Percentiles rank a stretch among this genome's conserved stretches.
Conservation (phyloP, 2,329 filamentous ascomycete genomes). For the Clathrospora elynae region DNA sequence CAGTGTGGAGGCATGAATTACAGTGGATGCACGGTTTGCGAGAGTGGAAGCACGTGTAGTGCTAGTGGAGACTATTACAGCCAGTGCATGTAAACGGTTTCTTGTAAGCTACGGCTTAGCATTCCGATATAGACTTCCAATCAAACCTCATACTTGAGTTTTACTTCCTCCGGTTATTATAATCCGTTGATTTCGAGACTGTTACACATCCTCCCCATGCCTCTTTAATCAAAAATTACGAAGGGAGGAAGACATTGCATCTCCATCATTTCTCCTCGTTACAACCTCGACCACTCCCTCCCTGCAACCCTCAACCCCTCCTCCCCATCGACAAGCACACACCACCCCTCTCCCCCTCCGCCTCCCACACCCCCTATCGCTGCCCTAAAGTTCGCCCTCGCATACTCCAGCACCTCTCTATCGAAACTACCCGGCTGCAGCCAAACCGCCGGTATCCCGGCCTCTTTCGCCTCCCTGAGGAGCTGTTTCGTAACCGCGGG, state of each 20-base stretch:
- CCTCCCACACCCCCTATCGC: conserved; percentile 62
- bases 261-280: no score
- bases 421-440: conserved; percentile 90
- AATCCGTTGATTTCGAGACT: no score
- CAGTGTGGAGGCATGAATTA: conserved; percentile 34
- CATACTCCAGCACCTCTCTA: conserved; percentile 72
- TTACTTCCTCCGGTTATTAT: no score
- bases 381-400: conserved; percentile 69
- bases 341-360: conserved; percentile 47
- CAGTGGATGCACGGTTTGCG: conserved; percentile 32
- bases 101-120: no score
- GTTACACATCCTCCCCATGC: no score
- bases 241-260: no score
- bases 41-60: conserved; percentile 24
- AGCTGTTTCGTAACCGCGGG: conserved; percentile 75
- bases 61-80: conserved; percentile 36
- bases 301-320: conserved; percentile 43
- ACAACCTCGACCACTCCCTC: conserved; percentile 44
- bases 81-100: conserved; percentile 28
- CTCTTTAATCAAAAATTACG: no score
- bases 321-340: conserved; percentile 51
- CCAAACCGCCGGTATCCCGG: conserved; percentile 64
- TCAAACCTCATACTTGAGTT: no score
- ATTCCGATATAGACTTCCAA: no score
- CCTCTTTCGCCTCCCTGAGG: conserved; percentile 75